Base-by-base conservation (phyloP, 768 basidiomycete species). In the Naganishia antarctica region DNA sequence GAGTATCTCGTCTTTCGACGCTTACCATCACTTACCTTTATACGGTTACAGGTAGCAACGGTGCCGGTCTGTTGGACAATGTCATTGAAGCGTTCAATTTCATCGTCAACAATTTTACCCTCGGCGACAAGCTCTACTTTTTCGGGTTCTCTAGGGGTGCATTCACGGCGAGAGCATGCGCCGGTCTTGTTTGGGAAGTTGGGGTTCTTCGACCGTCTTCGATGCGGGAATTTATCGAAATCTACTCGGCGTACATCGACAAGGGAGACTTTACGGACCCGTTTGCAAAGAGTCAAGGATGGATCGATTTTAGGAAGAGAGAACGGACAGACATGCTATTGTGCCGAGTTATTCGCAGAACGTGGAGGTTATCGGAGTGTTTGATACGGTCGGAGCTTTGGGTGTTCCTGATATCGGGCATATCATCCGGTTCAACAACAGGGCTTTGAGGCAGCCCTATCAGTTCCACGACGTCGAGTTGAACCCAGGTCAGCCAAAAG, bases 81-180 rank as follows among this genome's bases (percentile, higher is more conserved):
- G 60, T 61, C 15, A 61, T 61, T 29, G 60, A 61, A 61, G 60
- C 60, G 2, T 61, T 47, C 45, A 61, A 61, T 31, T 61, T 61
- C 25, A 45, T 61, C 60, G 45, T 48, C 45, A 23, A 28, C 44
- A 61, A 61, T 32, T 61, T 28, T 31, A 61, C 60, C 16, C 23
- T 29, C 0, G 86, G 85, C 0, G 88, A 90, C 75, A 85, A 84
- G 66, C 87, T 91, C 6, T 89, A 82, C 72, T 79, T 91, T 3
- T 90, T 90, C 85, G 88, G 90, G 0, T 92, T 91, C 72, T 90
- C 89, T 49, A 83, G 90, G 31, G 84, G 85, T 16, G 83, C 83
- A 2, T 89, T 83, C 70, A 86, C 86, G 8, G 82, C 81, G 11
- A 83, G 90, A 61, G 88, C 88, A 4, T 79, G 89, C 16, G 89